Conservation (phyloP, 306 rosid genomes). For the Ormosia emarginata region DNA sequence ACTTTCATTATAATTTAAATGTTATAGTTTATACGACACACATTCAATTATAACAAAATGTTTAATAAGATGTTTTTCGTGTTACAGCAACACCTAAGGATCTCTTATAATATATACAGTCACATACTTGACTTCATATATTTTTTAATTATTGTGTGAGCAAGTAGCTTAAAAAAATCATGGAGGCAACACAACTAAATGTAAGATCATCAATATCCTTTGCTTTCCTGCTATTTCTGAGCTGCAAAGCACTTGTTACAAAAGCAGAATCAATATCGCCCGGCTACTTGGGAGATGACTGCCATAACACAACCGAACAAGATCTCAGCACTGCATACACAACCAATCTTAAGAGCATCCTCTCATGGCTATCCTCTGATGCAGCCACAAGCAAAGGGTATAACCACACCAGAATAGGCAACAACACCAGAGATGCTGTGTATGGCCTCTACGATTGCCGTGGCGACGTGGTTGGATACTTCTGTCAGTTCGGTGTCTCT, state of each 20-base stretch:
- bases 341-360: neutral
- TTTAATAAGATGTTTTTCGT: too few species aligned
- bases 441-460: constrained; percentile 20
- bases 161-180: neutral
- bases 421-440: neutral
- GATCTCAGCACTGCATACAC: neutral
- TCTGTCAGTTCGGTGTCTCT: constrained; percentile 25
- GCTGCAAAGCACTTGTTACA: neutral
- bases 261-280: constrained; percentile 9
- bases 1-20: too few species aligned
- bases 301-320: neutral
- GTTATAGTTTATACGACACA: too few species aligned
- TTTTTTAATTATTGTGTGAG: neutral
- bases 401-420: neutral
- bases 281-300: neutral
- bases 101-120: neutral
- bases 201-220: neutral
- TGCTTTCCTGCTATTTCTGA: neutral
- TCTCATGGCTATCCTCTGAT: neutral
- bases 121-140: neutral
- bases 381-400: neutral
- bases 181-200: neutral
- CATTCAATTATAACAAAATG: too few species aligned
- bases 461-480: neutral
- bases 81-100: too few species aligned